Base-by-base conservation (phyloP, 352 stramenopile species). In the Pythium dissotocum region DNA sequence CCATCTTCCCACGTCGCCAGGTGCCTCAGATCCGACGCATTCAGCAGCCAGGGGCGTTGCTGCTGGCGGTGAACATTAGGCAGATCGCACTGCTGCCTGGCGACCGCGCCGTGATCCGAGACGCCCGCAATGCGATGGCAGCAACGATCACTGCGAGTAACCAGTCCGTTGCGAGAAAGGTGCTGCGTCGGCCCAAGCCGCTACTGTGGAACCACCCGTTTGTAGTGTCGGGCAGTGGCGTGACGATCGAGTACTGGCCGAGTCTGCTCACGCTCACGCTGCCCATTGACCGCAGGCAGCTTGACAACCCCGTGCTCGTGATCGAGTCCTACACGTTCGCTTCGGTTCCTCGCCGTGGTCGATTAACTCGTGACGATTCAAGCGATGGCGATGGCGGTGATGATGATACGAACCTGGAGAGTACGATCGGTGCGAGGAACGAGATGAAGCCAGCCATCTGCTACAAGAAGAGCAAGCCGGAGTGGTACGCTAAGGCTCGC, bases 371-470 rank as follows among this genome's bases (percentile, higher is more conserved):
- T n/a, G 42, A 52, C 6, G 33, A 60, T 54, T 14, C 32, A 30
- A 36, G 53, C 12, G 46, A 71, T 61, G 40, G 16, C 28, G 38
- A 46, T 33, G 33, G 24, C 21, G 21, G 21, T n/a, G 36, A 40
- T 6, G 30, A 36, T 26, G 13, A 42, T 21, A 21, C 33, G 30
- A 46, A 40, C 0, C 42, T 63, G 0, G 82, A 90, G 69, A 90
- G 78, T 63, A 82, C 70, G 0, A 60, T 90, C 21, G 79, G 81
- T 13, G 49, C 26, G 35, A 77, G 26, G 2, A 79, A 82, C 42
- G 82, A 90, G 62, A 77, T 85, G 48, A 82, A 81, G 70, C 72
- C 85, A 56, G 76, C 82, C 7, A 52, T 86, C 9, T 93, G 85
- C 65, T 90, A 79, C 67, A 83, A 79, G 56, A 77, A 80, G 28